Evolutionary conservation across 495 filamentous ascomycete genomes (phyloP), one percentile per base, ranked within the genome.

Genomic region (Acidomyces sp.): DNA sequence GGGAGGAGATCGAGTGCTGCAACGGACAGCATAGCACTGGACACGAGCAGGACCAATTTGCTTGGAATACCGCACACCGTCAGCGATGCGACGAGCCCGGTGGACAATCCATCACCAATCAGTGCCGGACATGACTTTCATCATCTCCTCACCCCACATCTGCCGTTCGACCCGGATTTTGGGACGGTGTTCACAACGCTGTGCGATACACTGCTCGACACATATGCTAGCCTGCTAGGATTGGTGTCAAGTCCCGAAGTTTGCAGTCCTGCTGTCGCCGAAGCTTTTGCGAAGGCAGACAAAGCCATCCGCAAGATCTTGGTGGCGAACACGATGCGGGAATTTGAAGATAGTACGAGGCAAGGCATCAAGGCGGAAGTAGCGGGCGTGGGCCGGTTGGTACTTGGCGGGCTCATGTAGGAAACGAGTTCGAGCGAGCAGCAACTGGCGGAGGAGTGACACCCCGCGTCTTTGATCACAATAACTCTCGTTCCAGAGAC

Each of bases 131-230:
- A 49, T 25, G 35, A 46, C 27, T 99, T 95, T 48, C 75, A 75
- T 0, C 78, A 87, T 58, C 74, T 99, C 4, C 65, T 90, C 1
- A 96, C 86, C 3, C 92, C 92, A 0, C 78, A 77, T n/a, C 64
- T 96, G 36, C 90, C 90, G 0, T 99, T 99, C 54, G 90, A 96
- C 35, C 88, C 88, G 7, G 90, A 99, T 60, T 99, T 93, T 55
- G 92, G 85, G 58, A 85, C 93, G 62, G 92, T 85, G 0, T 96
- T 96, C 60, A 80, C 86, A n/a, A 95, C 90, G 6, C 66, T 99
- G 18, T 96, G 90, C 62, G 92, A 99, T 58, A 82, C 92, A 2
- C 62, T 99, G 42, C 92, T 94, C 48, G 90, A 96, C 52, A 82
- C 76, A 51, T 99, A 99, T 60, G 75, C 76, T 34, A 70, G 77